These are phyloP conservation scores for Phaeotremella skinneri DNA, from an alignment of 768 basidiomycete genomes.

Conservation along the genomic window DNA sequence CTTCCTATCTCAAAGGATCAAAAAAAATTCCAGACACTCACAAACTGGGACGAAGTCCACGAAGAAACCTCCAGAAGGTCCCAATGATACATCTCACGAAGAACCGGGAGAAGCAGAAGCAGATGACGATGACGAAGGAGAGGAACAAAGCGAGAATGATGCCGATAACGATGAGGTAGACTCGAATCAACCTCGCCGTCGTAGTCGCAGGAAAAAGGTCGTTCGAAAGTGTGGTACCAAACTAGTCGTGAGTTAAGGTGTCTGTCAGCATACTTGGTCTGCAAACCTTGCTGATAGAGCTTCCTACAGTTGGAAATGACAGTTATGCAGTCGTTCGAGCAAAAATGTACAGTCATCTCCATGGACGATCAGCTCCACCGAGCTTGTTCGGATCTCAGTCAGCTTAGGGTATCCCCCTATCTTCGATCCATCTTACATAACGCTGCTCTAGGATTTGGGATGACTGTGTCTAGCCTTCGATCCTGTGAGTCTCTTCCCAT, in stretches of 20 bases:
- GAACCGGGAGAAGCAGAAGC: background rate
- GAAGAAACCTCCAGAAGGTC: background rate
- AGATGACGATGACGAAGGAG: background rate
- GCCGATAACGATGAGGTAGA: background rate
- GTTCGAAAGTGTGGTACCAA: background rate
- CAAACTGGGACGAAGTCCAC: background rate
- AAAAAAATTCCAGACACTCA: background rate
- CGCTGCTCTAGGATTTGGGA: conserved; percentile 4
- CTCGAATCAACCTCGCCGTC: too few species aligned
- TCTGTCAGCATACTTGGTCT: background rate
- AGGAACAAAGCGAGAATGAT: background rate
- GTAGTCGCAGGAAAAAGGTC: too few species aligned
- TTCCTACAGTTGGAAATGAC: conserved; percentile 10
- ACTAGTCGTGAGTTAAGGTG: background rate
- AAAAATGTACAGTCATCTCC: conserved; percentile 1
- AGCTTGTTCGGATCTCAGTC: background rate
- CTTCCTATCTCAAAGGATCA: background rate
- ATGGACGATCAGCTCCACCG: background rate
- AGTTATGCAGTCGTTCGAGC: background rate
- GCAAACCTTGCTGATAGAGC: too few species aligned
- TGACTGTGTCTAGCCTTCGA: conserved; percentile 1
- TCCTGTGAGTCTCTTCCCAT: conserved; percentile 6
- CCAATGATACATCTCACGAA: background rate
- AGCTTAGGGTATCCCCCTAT: conserved; percentile 7
- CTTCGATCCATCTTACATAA: conserved; percentile 9